Conservation (phyloP, 257 asterid genomes). For the Ajuga chamaepitys region DNA sequence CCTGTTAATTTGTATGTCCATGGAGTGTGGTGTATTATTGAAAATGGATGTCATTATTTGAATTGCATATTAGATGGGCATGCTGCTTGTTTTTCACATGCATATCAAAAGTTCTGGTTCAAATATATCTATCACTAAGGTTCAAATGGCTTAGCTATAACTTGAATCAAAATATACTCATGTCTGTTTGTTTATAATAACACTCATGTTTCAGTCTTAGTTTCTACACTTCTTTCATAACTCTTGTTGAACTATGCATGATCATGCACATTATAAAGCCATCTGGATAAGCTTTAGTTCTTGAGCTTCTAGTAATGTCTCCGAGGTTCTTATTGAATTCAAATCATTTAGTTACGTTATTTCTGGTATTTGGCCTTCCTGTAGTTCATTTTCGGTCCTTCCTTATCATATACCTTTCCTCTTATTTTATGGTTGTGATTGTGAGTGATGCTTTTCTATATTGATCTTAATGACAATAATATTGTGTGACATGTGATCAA, state of each 20-base stretch:
- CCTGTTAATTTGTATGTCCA: background rate
- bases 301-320: background rate
- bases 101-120: too few species aligned
- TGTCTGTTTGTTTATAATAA: too few species aligned
- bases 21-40: background rate
- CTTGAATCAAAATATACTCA: too few species aligned
- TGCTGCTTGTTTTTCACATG: conserved; percentile 6
- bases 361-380: background rate
- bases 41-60: background rate
- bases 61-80: background rate
- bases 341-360: background rate
- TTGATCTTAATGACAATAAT: too few species aligned
- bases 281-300: background rate
- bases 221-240: background rate
- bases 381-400: background rate
- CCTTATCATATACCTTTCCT: background rate
- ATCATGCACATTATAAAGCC: background rate
- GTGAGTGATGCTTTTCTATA: too few species aligned
- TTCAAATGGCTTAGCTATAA: too few species aligned
- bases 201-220: too few species aligned
- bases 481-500: too few species aligned
- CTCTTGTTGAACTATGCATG: background rate
- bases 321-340: background rate
- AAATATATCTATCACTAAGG: too few species aligned
- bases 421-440: too few species aligned